Evolutionary conservation across 768 basidiomycete species (phyloP), one percentile per base, ranked within the genome.

Genomic region (Termitomyces titanicus): DNA sequence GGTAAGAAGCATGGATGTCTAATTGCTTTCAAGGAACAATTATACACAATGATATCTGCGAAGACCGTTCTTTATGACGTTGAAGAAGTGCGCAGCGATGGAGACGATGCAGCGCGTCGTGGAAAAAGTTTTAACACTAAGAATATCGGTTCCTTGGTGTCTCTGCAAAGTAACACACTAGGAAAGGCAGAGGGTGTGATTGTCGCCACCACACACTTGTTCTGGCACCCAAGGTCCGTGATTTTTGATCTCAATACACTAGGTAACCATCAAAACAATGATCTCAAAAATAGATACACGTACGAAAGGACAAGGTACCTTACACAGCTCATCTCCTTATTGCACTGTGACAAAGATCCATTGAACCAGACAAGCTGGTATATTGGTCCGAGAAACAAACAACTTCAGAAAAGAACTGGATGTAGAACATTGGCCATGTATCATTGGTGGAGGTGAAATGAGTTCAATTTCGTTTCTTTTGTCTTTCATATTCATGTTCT

Each of bases 161-260:
- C 87, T 1, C 72, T 98, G 50, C 73, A 76, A 60, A 72, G 72
- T 43, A 66, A 72, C 6, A 70, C 68, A 17, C 13, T 9, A 61
- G 74, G 15, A 62, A 71, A 25, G 55, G 64, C 7, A 33, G 70
- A 74, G 37, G 92, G 94, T 4, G 68, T 92, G 33, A 72, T 96
- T 38, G 72, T 95, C 13, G 92, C 84, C 3, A 97, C 95, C 1
- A 94, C 94, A 0, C 95, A 98, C 73, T 74, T 96, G 22, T 98
- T 97, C 69, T 98, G 95, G 95, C 94, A 96, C 70, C 94, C 94
- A 5, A 81, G 79, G 85, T 93, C 70, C 55, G 81, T 73, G 59
- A 20, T 33, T 42, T 25, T 31, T 27, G 20, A n/a, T n/a, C n/a
- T n/a, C n/a, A n/a, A n/a, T 11, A 15, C n/a, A n/a, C 22, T 34